Evolutionary conservation across 176 grass and related monocot genomes (phyloP), one percentile per base, ranked within the genome.

Genomic region (Ananas comosus): DNA sequence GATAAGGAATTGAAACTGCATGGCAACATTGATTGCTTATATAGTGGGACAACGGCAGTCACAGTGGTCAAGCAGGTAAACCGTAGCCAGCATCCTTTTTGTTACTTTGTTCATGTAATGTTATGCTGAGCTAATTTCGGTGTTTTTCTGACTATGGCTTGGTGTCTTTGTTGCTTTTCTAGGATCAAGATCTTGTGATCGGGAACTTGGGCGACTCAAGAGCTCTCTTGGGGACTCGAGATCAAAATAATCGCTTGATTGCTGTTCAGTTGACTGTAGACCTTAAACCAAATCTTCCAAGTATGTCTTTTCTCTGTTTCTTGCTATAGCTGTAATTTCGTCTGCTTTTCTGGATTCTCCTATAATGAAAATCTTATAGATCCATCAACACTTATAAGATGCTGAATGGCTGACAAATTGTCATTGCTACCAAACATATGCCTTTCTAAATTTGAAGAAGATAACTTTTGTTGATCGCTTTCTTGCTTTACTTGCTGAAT

Each of bases 41-140:
- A 79, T 80, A 96, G 92, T 84, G 92, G 92, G 64, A 85, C 83
- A 63, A 96, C 92, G 70, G 88, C 92, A 61, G 88, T 96, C n/a
- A 87, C 92, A 74, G 54, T 91, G 59, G 67, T 96, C 69, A 96
- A 96, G 70, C 83, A 89, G 85, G 92, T 96, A 86, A 66, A 72
- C 50, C 51, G 13, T 64, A 59, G 19, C 19, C 19, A 7, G 23
- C 50, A 21, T n/a, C 49, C 63, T 72, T 54, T 64, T 56, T 72
- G 51, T 52, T 54, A 27, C 7, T 63, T 64, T 78, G 50, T 13
- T 66, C 50, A 53, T 79, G 81, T 75, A 73, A 11, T 64, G 54
- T 70, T 65, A 18, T 53, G 51, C 13, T 71, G 47, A 79, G 65
- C 33, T 21, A 66, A 50, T 48, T 18, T 56, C 42, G 70, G 64